These are phyloP conservation scores for Pouteria glomerata DNA, from an alignment of 148 eudicot species.

Conservation along the genomic window DNA sequence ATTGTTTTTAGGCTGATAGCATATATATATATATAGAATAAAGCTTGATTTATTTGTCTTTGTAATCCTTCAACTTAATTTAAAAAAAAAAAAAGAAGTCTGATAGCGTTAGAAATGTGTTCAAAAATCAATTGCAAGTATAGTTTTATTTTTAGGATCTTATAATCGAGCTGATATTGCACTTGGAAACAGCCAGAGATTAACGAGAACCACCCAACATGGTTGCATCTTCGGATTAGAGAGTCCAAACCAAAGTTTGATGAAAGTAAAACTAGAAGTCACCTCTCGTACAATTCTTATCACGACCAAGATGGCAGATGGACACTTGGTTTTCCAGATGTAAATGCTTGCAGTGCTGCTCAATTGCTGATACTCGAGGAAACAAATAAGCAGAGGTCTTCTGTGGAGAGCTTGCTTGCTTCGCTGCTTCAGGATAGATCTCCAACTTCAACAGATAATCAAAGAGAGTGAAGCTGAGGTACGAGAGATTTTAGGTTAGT, in stretches of 20 bases:
- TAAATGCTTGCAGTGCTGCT: conserved; percentile 41
- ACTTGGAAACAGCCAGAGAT: conserved; percentile 31
- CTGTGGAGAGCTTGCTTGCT: conserved; percentile 38
- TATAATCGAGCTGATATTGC: not conserved
- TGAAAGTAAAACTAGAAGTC: conserved; percentile 16
- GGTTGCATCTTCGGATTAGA: conserved; percentile 48
- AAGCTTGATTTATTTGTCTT: no score
- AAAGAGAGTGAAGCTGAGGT: conserved; percentile 25
- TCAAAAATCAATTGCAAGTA: not conserved
- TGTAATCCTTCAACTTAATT: no score
- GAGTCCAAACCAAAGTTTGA: conserved; percentile 27
- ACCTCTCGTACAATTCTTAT: conserved; percentile 12
- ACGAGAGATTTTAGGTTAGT: not conserved
- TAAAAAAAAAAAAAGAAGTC: no score
- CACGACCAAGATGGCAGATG: conserved; percentile 38
- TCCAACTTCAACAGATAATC: conserved; percentile 19
- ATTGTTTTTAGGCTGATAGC: no score
- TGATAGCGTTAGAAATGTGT: no score
- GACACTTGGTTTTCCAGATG: conserved; percentile 46
- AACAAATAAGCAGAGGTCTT: conserved; percentile 41
- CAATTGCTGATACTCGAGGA: conserved; percentile 33
- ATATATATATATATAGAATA: no score
- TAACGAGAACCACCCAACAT: conserved; percentile 36
- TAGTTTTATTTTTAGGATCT: not conserved
- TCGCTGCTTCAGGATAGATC: conserved; percentile 32